Percentiles rank a stretch among this genome's conserved stretches.
phyloP scores from a whole-genome alignment of 2,329 filamentous ascomycete genomes.

The Delphinella strobiligena region DNA sequence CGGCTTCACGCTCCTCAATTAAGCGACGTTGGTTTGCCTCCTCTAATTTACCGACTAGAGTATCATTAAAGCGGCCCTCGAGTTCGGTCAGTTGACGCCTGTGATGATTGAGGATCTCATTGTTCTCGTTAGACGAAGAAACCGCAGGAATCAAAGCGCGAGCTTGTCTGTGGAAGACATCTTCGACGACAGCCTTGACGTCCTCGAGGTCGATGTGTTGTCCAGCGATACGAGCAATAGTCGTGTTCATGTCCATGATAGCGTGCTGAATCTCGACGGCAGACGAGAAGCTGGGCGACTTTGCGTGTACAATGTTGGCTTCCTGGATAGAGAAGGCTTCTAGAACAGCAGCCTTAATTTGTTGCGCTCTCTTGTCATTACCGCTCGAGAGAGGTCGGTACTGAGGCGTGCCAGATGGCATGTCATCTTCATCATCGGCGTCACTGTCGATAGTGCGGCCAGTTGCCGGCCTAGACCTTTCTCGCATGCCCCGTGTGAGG shows the following conservation, averaged over 20 bases:
- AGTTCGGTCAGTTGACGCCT: conserved; percentile 18
- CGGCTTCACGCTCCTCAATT: conserved; percentile 31
- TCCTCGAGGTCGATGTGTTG: conserved; percentile 34
- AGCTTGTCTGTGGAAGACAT: conserved; percentile 19
- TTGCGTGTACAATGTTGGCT: conserved; percentile 13
- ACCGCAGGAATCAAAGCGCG: conserved; percentile 17
- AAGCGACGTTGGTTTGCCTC: conserved; percentile 30
- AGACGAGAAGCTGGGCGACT: background rate
- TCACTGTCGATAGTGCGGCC: conserved; percentile 55
- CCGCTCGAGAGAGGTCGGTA: conserved; percentile 64
- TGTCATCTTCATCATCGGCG: conserved; percentile 69
- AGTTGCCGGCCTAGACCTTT: conserved; percentile 20
- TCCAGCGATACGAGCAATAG: conserved; percentile 33
- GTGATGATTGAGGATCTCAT: conserved; percentile 17
- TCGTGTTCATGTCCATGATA: conserved; percentile 36
- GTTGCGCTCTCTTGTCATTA: conserved; percentile 68
- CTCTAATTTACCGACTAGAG: conserved; percentile 23
- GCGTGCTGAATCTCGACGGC: conserved; percentile 32
- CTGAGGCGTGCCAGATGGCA: conserved; percentile 50
- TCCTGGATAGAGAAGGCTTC: conserved; percentile 48
- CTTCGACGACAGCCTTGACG: conserved; percentile 24
- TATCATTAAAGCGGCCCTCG: conserved; percentile 20
- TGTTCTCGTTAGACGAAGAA: conserved; percentile 4
- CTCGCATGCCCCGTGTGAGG: conserved; percentile 12
- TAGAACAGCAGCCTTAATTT: conserved; percentile 50